phyloP scores from a whole-genome alignment of 2,329 filamentous ascomycete genomes.

The Colletotrichum graminicola region DNA sequence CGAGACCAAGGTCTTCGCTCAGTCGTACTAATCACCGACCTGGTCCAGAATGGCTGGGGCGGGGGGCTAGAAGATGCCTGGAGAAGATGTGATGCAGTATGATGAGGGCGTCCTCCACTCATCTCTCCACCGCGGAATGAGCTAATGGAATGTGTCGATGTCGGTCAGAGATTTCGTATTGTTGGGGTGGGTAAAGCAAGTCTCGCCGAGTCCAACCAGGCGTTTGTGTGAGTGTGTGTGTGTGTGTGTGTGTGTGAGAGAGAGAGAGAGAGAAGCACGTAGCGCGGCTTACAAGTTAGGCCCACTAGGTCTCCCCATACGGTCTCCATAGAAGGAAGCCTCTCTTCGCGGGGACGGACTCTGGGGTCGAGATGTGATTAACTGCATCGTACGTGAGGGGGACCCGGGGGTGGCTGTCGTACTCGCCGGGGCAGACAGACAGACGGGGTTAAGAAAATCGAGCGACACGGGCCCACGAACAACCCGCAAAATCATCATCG shows the following conservation, averaged over 20 bases:
- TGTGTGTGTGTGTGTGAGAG: not conserved
- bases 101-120: conserved; percentile 4
- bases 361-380: conserved; percentile 7
- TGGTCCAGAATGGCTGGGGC: conserved; percentile 20
- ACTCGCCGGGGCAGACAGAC: too few species aligned
- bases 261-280: not conserved
- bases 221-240: not conserved
- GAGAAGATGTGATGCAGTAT: too few species aligned
- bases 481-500: not conserved
- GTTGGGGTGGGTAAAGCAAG: not conserved
- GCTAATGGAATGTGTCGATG: conserved; percentile 9
- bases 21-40: conserved; percentile 1
- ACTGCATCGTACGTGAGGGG: not conserved
- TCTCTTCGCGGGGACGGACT: conserved; percentile 20
- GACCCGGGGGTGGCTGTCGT: too few species aligned
- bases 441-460: not conserved
- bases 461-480: not conserved
- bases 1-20: conserved; percentile 16
- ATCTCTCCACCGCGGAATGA: conserved; percentile 17
- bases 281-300: not conserved
- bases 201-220: not conserved
- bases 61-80: not conserved
- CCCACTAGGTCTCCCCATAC: conserved; percentile 27
- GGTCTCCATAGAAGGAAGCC: conserved; percentile 33
- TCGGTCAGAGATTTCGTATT: conserved; percentile 2